phyloP scores from a whole-genome alignment of 2,329 filamentous ascomycete species.

The Dothideomycetidae sp. region DNA sequence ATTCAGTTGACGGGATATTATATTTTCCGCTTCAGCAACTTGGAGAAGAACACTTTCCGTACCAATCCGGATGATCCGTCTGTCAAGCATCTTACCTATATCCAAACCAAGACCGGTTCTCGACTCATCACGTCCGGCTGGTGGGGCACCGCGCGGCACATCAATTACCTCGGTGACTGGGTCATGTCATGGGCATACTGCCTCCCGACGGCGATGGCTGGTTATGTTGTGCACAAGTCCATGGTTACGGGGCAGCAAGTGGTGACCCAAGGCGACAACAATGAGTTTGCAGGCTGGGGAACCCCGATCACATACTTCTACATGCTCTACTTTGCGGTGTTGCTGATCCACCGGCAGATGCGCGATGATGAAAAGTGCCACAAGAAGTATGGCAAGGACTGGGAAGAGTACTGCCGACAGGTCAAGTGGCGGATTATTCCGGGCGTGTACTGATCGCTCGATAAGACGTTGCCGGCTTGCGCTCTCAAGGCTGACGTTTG shows the following conservation, averaged over 20 bases:
- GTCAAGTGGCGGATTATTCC: conserved; percentile 76
- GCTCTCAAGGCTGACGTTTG: too few relatives aligned
- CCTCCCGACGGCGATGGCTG: conserved; percentile 70
- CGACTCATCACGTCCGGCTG: conserved; percentile 73
- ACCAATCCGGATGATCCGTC: conserved; percentile 69
- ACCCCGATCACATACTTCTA: conserved; percentile 92
- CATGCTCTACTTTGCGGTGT: conserved; percentile 74
- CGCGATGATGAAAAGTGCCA: conserved; percentile 85
- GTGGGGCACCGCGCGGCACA: conserved; percentile 86
- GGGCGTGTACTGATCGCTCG: conserved; percentile 52
- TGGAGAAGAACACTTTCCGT: conserved; percentile 88
- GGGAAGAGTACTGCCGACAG: conserved; percentile 72
- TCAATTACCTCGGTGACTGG: conserved; percentile 96
- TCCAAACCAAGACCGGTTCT: conserved; percentile 70
- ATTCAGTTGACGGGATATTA: conserved; percentile 64
- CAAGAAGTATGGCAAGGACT: conserved; percentile 83
- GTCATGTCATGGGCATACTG: conserved; percentile 84
- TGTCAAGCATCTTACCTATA: conserved; percentile 65
- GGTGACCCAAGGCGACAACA: conserved; percentile 26
- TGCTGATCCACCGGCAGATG: conserved; percentile 73
- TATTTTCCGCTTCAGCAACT: conserved; percentile 89
- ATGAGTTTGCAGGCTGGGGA: conserved; percentile 62
- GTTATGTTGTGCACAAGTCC: conserved; percentile 55
- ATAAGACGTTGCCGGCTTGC: too few relatives aligned
- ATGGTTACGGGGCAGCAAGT: conserved; percentile 47